phyloP scores from a whole-genome alignment of 225 moss, liverwort and hornwort genomes.

The Lunularia cruciata region DNA sequence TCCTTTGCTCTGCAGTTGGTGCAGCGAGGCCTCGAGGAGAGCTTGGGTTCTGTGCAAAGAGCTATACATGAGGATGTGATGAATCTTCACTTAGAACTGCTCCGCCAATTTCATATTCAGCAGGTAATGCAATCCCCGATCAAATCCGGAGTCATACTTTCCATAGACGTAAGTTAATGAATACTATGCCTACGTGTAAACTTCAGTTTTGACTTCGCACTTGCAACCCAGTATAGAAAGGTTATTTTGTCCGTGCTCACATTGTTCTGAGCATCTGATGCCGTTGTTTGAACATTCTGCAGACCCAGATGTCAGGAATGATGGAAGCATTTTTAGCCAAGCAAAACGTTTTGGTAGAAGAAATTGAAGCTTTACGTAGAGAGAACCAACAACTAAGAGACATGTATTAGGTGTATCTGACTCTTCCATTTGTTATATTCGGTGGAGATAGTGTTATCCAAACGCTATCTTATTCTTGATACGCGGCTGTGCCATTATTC shows the following conservation, averaged over 20 bases:
- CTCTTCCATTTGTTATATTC: neutral
- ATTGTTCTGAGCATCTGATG: neutral
- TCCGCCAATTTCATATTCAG: slow-evolving; percentile 98
- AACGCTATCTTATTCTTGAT: neutral
- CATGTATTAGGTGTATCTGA: slow-evolving; percentile 55
- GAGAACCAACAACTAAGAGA: slow-evolving; percentile 93
- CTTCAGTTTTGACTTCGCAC: no score
- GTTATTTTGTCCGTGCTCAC: neutral
- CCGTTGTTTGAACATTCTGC: slow-evolving; percentile 21
- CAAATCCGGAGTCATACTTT: no score
- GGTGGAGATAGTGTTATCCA: neutral
- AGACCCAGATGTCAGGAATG: slow-evolving; percentile 90
- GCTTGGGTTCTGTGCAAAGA: slow-evolving; percentile 87
- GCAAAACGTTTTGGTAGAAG: slow-evolving; percentile 81
- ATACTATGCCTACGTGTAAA: no score
- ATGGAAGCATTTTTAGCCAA: slow-evolving; percentile 77
- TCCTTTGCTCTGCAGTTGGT: slow-evolving; percentile 94
- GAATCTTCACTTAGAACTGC: slow-evolving; percentile 90
- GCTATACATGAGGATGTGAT: slow-evolving; percentile 97
- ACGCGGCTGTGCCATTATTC: neutral
- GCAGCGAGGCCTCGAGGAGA: slow-evolving; percentile 92
- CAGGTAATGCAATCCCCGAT: slow-evolving; percentile 50
- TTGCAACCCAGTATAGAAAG: no score
- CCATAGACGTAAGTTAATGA: no score
- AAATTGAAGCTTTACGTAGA: slow-evolving; percentile 82